Evolutionary conservation across 805 yeast species (phyloP), one percentile per base, ranked within the genome.

Genomic region (Lipomyces yamadae): DNA sequence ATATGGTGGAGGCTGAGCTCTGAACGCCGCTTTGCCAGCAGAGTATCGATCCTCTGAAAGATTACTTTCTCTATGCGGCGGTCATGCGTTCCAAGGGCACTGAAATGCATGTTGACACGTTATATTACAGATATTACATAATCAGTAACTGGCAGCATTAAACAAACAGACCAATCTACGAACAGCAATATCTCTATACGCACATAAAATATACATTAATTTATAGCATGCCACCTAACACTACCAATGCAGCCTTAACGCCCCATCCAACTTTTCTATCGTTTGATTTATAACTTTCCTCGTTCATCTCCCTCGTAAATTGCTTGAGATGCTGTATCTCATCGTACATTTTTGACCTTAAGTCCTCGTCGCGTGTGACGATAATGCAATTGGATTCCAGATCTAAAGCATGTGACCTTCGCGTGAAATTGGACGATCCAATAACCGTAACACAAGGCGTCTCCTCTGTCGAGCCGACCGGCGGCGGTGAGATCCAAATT

Each of bases 351-450:
- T 80, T 74, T 4, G 70, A 60, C 74, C 87, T 87, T 69, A 94
- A 81, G 2, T 78, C 80, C 18, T 81, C 78, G 75, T 91, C 93
- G 62, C 81, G 83, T 0, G 98, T 93, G 13, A 92, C 78, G 1
- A 94, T 77, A 1, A 95, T 80, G 0, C 93, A 96, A 75, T 95
- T 94, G 6, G 94, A 84, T 78, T 95, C 99, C 65, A 95, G 81
- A 77, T 95, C 99, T 66, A 89, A 84, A 2, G 89, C 83, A 74
- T 94, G 94, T 0, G 98, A 93, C 68, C 99, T 82, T 69, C 89
- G 85, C 0, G 99, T 95, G 77, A 92, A 95, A 76, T 95, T 95
- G 0, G 98, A 92, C 0, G 97, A 91, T 0, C 99, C 99, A 60
- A 95, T 83, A 5, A 93, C 86, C 0, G 97, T 91, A 11, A 91